Evolutionary conservation across 768 basidiomycete genomes (phyloP), one percentile per base, ranked within the genome.

Genomic region (Tulasnella sp.): DNA sequence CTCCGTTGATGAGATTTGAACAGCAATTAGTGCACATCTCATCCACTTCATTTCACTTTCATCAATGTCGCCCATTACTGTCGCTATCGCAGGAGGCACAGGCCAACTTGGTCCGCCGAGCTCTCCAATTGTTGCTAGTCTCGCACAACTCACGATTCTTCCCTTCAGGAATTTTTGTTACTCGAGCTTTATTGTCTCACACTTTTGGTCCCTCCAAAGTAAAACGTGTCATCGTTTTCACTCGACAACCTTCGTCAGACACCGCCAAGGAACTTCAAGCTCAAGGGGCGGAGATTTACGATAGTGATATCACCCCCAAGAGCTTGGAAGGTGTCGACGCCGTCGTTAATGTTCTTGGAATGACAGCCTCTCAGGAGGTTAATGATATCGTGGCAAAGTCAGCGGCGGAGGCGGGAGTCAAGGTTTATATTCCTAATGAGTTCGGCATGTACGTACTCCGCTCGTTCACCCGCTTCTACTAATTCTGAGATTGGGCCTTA

Each of bases 341-440:
- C 1, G 34, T 77, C 24, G 76, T 77, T 9, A 77, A 77, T 31
- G 34, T 12, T 39, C 42, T 77, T 18, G 46, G 44, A 31, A 39
- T 40, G 16, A 1, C 19, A 58, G 36, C 6, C 5, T 34, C n/a
- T 21, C 9, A 27, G 9, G 56, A 77, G 19, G 21, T n/a, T 19
- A 77, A 39, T 4, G 56, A 77, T 34, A 19, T n/a, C 14, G 34
- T 38, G 31, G 46, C 58, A 7, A 19, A 71, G 56, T 36, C 48
- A 16, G 76, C 76, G 24, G 40, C 24, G 2, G 76, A 31, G 36
- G 58, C 52, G 10, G 76, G 76, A 16, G 76, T 77, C 12, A 77
- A 39, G 76, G 76, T 77, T 18, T 77, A 77, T 52, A 36, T 77
- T 58, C 76, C 76, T 62, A 36, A 27, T 6, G 76, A 77, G 58